Percentiles rank a stretch among this genome's conserved stretches.
These are phyloP conservation scores for Alternaria sp. DNA, from an alignment of 2,329 filamentous ascomycete genomes.

Conservation along the genomic window DNA sequence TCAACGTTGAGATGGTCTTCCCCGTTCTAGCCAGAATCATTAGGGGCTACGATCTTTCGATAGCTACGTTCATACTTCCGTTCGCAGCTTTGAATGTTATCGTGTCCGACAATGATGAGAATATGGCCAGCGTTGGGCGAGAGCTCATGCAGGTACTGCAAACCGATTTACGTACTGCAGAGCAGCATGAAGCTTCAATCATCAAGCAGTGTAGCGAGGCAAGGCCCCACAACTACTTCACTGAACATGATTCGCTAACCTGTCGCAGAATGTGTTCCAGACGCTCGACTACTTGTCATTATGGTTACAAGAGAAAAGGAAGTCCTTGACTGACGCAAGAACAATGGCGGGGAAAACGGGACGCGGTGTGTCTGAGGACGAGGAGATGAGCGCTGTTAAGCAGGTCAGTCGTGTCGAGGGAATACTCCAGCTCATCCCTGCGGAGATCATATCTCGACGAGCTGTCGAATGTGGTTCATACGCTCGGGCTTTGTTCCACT, in stretches of 20 bases:
- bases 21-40: constrained; percentile 82
- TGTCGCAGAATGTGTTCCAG: constrained; percentile 78
- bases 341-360: constrained; percentile 56
- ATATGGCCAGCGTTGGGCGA: constrained; percentile 70
- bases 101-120: constrained; percentile 71
- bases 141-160: constrained; percentile 81
- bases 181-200: constrained; percentile 72
- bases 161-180: constrained; percentile 62
- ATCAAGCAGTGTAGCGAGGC: constrained; percentile 89
- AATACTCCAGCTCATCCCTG: constrained; percentile 73
- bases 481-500: constrained; percentile 88
- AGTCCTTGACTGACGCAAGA: constrained; percentile 51
- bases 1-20: constrained; percentile 79
- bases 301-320: constrained; percentile 85
- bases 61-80: constrained; percentile 87
- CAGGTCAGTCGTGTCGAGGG: constrained; percentile 72
- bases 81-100: constrained; percentile 86
- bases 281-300: constrained; percentile 89
- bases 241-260: constrained; percentile 30
- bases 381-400: constrained; percentile 62
- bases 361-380: constrained; percentile 56
- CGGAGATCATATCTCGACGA: constrained; percentile 77
- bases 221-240: constrained; percentile 44
- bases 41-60: constrained; percentile 82
- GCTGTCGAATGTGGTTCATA: constrained; percentile 96